A percentile compares a stretch with the other conserved stretches of the same genome.
These are phyloP conservation scores for Phytomonas sp. DNA, from an alignment of 208 protist species.

Conservation along the genomic window DNA sequence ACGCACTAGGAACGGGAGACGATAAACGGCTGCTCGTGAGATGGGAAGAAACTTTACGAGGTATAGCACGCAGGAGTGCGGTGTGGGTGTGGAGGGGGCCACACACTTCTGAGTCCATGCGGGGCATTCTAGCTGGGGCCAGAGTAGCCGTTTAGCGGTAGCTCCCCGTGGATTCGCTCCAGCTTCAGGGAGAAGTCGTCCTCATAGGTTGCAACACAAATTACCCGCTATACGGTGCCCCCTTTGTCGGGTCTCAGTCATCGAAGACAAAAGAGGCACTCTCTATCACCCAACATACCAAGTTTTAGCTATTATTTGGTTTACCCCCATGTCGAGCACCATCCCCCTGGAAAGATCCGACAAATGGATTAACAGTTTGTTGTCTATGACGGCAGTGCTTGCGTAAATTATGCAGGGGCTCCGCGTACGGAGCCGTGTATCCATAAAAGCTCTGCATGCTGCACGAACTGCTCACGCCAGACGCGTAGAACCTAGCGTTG, in stretches of 20 bases:
- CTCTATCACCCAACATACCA: conserved; percentile 17
- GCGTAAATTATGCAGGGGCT: conserved; percentile 14
- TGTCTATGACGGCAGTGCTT: background rate
- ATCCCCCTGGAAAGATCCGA: conserved; percentile 11
- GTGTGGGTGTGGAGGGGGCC: no score
- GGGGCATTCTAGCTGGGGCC: no score
- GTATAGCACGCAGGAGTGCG: no score
- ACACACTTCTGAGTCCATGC: no score
- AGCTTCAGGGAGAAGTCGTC: background rate
- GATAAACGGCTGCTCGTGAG: background rate
- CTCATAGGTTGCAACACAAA: background rate
- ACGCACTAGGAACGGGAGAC: background rate
- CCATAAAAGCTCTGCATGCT: background rate
- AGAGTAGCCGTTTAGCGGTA: background rate
- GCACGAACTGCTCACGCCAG: conserved; percentile 16
- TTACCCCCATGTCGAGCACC: background rate
- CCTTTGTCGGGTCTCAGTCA: background rate
- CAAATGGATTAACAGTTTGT: background rate
- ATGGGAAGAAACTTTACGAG: background rate
- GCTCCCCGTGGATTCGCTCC: background rate
- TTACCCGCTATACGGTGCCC: background rate
- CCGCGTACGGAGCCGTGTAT: conserved; percentile 9
- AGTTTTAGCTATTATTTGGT: background rate
- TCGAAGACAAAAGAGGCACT: conserved; percentile 29
- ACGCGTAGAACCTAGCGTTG: conserved; percentile 11